Evolutionary conservation across 495 filamentous ascomycete genomes (phyloP), one percentile per base, ranked within the genome.

Genomic region (Amniculicola lignicola): DNA sequence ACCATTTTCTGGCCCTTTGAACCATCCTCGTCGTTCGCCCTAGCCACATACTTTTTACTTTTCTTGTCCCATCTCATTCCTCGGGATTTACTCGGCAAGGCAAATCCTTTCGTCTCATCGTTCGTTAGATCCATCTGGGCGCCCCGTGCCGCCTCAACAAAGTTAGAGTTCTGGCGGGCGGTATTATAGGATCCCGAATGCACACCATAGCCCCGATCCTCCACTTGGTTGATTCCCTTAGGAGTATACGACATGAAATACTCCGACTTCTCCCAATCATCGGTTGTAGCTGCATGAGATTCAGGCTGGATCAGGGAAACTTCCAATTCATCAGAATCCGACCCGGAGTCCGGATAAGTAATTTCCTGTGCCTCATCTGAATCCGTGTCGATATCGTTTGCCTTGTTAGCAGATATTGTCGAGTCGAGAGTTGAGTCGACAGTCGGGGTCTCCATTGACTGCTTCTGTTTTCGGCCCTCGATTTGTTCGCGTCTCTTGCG

Each of bases 11-110:
- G 75, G 43, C 90, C 89, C 69, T 86, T 86, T 42, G 84, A 89
- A 15, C 93, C 94, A 75, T 96, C 93, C 64, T 94, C 88, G 70
- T 97, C 93, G 76, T 97, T 96, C 55, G 82, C 83, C 22, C 85
- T 79, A 1, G 86, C 73, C 5, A 98, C 92, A 72, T 96, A 98
- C 73, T 96, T 97, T 72, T 87, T 92, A 62, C 84, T 81, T 65
- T 93, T 91, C 79, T 96, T 95, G 75, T 98, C 93, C 93, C 93
- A 98, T 49, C 91, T 82, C 82, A 93, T 81, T 40, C 84, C 82
- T 31, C 83, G 77, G 11, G 74, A 68, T 64, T 82, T 80, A 18
- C 81, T 80, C 1, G 87, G 82, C 63, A 87, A 82, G 35, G 77
- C 90, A 66, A 94, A 91, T 9, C 78, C 76, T 52, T 84, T 85